Percentiles rank a stretch among this genome's conserved stretches.
Conservation (phyloP, 2,329 filamentous ascomycete species). For the Mollisia scopiformis region DNA sequence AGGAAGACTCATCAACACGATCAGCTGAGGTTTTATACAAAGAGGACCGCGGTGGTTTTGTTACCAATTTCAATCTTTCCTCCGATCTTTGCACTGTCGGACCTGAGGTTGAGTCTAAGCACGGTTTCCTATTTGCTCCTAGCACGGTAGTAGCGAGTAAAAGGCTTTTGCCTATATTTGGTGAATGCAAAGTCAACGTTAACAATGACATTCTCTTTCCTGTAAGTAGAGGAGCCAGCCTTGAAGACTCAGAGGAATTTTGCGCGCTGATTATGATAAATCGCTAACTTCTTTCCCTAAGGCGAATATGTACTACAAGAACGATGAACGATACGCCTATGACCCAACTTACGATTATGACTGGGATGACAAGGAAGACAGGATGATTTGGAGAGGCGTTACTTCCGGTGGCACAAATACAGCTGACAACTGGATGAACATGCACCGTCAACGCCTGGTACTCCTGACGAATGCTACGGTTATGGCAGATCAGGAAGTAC, state of each 20-base stretch:
- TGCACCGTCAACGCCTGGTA: slow-evolving; percentile 62
- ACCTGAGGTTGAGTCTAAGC: slow-evolving; percentile 49
- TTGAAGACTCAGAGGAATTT: slow-evolving; percentile 65
- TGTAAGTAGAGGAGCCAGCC: too few species aligned
- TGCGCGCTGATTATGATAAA: too few species aligned
- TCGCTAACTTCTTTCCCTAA: too few species aligned
- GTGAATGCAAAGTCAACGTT: slow-evolving; percentile 63
- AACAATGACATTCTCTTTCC: slow-evolving; percentile 59
- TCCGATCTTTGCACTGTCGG: slow-evolving; percentile 61
- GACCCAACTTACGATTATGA: slow-evolving; percentile 54
- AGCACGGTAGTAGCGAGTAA: slow-evolving; percentile 54
- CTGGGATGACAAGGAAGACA: slow-evolving; percentile 60
- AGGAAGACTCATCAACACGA: slow-evolving; percentile 36
- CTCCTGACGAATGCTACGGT: slow-evolving; percentile 55
- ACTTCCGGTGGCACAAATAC: slow-evolving; percentile 60
- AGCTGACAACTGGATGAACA: slow-evolving; percentile 53
- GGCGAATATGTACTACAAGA: slow-evolving; percentile 65
- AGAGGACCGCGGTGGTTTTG: slow-evolving; percentile 51
- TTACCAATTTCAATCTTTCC: slow-evolving; percentile 61
- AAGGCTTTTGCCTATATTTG: slow-evolving; percentile 62
- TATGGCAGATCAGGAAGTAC: slow-evolving; percentile 43
- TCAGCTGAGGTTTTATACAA: slow-evolving; percentile 43
- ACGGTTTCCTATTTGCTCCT: slow-evolving; percentile 60
- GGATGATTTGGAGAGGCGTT: slow-evolving; percentile 66
- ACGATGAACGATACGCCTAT: slow-evolving; percentile 62